Evolutionary conservation across 1,284 basidiomycete species (phyloP).

Genomic region (Porodaedalea pini): DNA sequence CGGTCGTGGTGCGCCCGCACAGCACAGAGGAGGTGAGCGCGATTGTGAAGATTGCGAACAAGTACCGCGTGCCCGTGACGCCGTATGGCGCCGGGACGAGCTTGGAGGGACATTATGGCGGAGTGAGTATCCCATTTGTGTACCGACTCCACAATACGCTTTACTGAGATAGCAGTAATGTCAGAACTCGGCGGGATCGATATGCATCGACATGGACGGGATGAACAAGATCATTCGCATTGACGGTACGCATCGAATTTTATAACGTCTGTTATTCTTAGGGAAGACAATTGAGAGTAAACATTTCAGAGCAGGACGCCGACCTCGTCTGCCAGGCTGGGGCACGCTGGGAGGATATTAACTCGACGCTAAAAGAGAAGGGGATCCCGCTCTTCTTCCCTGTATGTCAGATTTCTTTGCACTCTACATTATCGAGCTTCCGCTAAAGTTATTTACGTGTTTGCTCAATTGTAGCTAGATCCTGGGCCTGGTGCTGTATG

Average conservation of each 20-base stretch:
- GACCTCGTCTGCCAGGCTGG: conserved; percentile 82
- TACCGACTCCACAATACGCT: too few species aligned
- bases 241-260: conserved; percentile 31
- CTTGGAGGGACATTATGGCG: conserved; percentile 57
- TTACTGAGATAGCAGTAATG: too few species aligned
- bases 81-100: conserved; percentile 62
- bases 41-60: conserved; percentile 54
- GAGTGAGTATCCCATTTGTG: conserved; percentile 41
- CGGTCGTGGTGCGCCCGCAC: conserved; percentile 50
- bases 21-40: conserved; percentile 57
- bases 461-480: conserved; percentile 38
- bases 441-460: not conserved
- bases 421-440: not conserved
- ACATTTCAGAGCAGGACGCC: conserved; percentile 48
- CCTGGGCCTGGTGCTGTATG: conserved; percentile 49
- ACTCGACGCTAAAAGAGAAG: conserved; percentile 64
- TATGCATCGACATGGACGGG: conserved; percentile 65
- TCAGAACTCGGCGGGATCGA: conserved; percentile 60
- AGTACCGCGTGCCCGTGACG: conserved; percentile 51
- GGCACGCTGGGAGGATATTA: conserved; percentile 86
- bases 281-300: not conserved
- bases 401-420: conserved; percentile 35
- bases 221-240: conserved; percentile 64
- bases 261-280: conserved; percentile 23
- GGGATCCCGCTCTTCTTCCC: conserved; percentile 71